Evolutionary conservation across 2,329 filamentous ascomycete species (phyloP).

Genomic region (Fusarium xyrophilum): DNA sequence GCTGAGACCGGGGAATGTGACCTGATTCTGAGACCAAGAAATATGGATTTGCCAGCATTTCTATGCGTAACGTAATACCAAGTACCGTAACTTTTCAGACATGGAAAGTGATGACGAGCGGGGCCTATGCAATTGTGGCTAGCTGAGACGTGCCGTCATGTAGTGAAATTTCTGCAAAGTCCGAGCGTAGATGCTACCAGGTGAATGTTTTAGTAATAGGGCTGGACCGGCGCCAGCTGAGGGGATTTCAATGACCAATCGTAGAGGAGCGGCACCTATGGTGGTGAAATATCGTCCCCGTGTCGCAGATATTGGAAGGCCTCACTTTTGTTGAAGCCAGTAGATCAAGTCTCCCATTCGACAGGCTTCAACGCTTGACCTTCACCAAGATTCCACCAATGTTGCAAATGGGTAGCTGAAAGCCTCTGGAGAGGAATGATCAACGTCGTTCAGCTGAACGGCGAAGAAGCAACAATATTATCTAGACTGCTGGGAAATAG

Average conservation of each 20-base stretch:
- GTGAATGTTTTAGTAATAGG: fast-evolving
- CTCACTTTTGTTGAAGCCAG: fast-evolving
- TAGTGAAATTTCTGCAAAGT: neutral
- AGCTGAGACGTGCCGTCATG: neutral
- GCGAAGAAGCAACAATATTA: fast-evolving
- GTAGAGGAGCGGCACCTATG: neutral
- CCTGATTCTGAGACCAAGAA: fast-evolving
- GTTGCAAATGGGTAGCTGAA: fast-evolving
- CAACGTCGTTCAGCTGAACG: fast-evolving
- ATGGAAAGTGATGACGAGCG: fast-evolving
- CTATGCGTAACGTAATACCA: fast-evolving
- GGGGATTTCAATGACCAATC: fast-evolving
- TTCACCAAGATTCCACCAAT: too few relatives aligned
- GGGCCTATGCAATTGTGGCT: neutral
- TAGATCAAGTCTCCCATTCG: neutral
- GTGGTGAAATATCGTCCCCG: too few relatives aligned
- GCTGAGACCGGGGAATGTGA: neutral
- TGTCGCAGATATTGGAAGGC: neutral
- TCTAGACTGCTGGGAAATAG: fast-evolving
- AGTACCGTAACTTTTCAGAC: fast-evolving
- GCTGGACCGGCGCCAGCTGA: neutral
- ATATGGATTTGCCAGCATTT: fast-evolving
- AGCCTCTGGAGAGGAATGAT: fast-evolving
- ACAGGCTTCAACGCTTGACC: fast-evolving
- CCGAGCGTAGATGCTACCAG: neutral